phyloP scores from a whole-genome alignment of 1,284 basidiomycete genomes.

The Chalciporus piperatoides region DNA sequence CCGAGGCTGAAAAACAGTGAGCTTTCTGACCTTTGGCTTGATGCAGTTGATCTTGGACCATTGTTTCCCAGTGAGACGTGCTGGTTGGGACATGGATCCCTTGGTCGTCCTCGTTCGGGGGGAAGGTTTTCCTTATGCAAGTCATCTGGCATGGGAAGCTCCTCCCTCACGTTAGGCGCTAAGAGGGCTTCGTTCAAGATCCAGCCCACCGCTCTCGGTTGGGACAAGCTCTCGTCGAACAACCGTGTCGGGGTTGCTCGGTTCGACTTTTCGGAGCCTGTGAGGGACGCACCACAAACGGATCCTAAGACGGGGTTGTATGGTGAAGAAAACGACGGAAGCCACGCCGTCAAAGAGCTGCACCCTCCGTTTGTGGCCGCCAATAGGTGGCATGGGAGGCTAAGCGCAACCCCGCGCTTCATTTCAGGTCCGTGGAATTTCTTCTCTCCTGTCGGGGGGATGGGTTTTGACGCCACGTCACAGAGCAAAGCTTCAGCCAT shows the following conservation, averaged over 20 bases:
- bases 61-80: conserved; percentile 85
- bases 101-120: conserved; percentile 95
- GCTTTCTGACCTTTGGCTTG: too few relatives aligned
- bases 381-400: conserved; percentile 60
- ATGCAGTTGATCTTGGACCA: not conserved
- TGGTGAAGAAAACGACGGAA: conserved; percentile 30
- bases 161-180: conserved; percentile 89
- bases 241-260: conserved; percentile 80
- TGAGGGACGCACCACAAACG: conserved; percentile 71
- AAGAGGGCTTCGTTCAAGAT: conserved; percentile 79
- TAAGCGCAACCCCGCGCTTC: conserved; percentile 60
- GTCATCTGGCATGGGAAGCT: conserved; percentile 95
- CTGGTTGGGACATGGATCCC: conserved; percentile 95
- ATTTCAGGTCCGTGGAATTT: conserved; percentile 46
- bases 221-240: conserved; percentile 91
- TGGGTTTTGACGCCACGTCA: conserved; percentile 36
- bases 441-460: not conserved
- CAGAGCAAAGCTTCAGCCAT: conserved; percentile 93
- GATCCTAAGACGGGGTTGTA: conserved; percentile 70
- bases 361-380: conserved; percentile 49
- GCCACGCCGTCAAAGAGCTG: conserved; percentile 60
- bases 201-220: conserved; percentile 83
- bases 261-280: conserved; percentile 68
- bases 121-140: conserved; percentile 94
- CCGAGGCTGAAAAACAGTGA: too few relatives aligned